Percentiles rank a stretch among this genome's conserved stretches.
phyloP scores from a whole-genome alignment of 2,329 filamentous ascomycete genomes.

The Epicoccum sorghinum region DNA sequence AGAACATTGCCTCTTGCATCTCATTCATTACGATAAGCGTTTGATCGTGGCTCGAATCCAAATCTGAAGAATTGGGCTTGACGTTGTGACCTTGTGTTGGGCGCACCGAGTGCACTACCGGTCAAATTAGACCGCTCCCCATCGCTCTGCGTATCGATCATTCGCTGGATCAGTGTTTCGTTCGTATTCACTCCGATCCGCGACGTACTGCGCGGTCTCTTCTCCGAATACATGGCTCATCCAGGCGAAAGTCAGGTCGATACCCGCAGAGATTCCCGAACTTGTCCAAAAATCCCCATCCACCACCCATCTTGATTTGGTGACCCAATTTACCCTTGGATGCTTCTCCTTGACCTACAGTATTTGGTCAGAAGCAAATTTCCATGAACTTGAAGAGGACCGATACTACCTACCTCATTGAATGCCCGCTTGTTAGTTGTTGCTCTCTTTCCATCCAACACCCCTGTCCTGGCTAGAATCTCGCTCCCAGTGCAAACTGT shows the following conservation, averaged over 20 bases:
- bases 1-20: too few relatives aligned
- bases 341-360: constrained; percentile 53
- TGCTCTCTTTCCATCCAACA: constrained; percentile 65
- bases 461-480: constrained; percentile 63
- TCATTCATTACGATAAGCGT: too few relatives aligned
- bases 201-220: constrained; percentile 56
- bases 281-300: constrained; percentile 72
- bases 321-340: constrained; percentile 64
- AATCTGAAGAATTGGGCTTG: too few relatives aligned
- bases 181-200: constrained; percentile 63
- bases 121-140: constrained; percentile 28
- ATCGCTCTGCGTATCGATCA: constrained; percentile 62
- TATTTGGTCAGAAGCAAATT: background rate
- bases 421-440: constrained; percentile 71
- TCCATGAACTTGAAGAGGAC: background rate
- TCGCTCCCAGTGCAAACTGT: constrained; percentile 71
- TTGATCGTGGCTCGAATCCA: too few relatives aligned
- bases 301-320: constrained; percentile 66
- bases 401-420: constrained; percentile 34
- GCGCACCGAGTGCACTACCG: background rate
- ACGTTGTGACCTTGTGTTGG: too few relatives aligned
- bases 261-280: constrained; percentile 68
- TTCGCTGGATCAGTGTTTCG: constrained; percentile 56
- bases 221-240: constrained; percentile 61
- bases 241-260: constrained; percentile 66